Evolutionary conservation across 78 protist species (phyloP), one percentile per base, ranked within the genome.

Genomic region (Tieghemostelium lacteum): DNA sequence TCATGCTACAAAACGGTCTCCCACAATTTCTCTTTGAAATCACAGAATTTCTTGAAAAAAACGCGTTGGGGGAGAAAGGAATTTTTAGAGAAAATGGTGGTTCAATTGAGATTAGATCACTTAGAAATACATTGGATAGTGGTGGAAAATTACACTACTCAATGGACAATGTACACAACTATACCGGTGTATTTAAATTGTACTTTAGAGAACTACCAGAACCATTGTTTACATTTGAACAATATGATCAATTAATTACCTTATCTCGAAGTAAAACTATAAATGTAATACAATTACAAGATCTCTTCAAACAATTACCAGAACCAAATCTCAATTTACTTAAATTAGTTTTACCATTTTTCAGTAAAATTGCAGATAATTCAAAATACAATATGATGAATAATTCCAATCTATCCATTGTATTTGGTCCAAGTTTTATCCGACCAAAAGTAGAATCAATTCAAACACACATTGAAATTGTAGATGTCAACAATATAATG

Each of bases 171-270:
- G 37, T 80, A 28, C 88, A 80, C 57, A 34, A 55, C 1, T 39
- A 37, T 52, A 66, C 88, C 20, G 88, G 88, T 40, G 76, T 61
- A 0, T 80, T 80, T 67, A 80, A 80, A 67, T 65, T 67, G 12
- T 80, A 42, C 45, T 80, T 80, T 66, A 80, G 88, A 80, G 88
- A 80, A 67, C 67, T 80, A 67, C 88, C 88, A 2, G 88, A 80
- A 57, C 88, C 88, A 31, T 31, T 80, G 19, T 67, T 80, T 24
- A 66, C 88, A 28, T 80, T 80, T 80, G 76, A 24, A 10, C 73
- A 80, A 80, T 80, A 80, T 67, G 88, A 80, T 66, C 29, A 70
- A 49, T 80, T 80, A 24, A 55, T 77, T 3, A 36, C 70, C 10
- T 40, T 80, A 19, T 17, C 71, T 31, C 45, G 50, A 58, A 4